Evolutionary conservation across 371 early-diverging fungal genomes (phyloP), one percentile per base, ranked within the genome.

Genomic region (Mucor ambiguus): DNA sequence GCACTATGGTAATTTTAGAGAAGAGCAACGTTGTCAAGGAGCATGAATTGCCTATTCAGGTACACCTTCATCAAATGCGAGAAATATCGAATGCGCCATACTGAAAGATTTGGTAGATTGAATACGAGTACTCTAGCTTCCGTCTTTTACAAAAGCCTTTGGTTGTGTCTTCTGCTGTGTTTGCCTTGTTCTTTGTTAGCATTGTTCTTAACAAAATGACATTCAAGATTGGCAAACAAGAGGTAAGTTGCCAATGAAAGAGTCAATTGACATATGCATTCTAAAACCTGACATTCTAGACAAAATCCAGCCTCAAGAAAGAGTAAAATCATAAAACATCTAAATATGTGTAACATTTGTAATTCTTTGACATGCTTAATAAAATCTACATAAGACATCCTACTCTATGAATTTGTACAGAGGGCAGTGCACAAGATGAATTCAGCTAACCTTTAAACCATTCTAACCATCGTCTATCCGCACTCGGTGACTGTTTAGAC

Each of bases 21-120:
- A 91, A 89, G 77, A 64, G 73, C 61, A 91, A 90, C 59, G 81
- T 89, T 2, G 81, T 90, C 12, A 80, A 81, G 56, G 89, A 90
- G 37, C 85, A 87, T 63, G 76, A 76, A 35, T 70, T 76, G n/a
- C 60, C 68, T 58, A 72, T 87, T 37, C 75, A 74, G 78, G 82
- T 78, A 71, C 33, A 3, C 12, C 9, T 22, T 41, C 57, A 30
- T 33, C 8, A 37, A n/a, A n/a, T 35, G 20, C 16, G n/a, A 32
- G 26, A 9, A 32, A 3, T 3, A 38, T 7, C 38, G 10, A 18
- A 9, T 32, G 9, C 24, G 35, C 18, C 24, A 24, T 20, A 1
- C 32, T 24, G n/a, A 33, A 20, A 7, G 11, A 10, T 26, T 28
- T 26, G 12, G 11, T 74, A 84, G 81, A 76, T 87, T 52, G 74